Conservation (phyloP, 2,329 filamentous ascomycete species). For the Neofusicoccum umdonicola region DNA sequence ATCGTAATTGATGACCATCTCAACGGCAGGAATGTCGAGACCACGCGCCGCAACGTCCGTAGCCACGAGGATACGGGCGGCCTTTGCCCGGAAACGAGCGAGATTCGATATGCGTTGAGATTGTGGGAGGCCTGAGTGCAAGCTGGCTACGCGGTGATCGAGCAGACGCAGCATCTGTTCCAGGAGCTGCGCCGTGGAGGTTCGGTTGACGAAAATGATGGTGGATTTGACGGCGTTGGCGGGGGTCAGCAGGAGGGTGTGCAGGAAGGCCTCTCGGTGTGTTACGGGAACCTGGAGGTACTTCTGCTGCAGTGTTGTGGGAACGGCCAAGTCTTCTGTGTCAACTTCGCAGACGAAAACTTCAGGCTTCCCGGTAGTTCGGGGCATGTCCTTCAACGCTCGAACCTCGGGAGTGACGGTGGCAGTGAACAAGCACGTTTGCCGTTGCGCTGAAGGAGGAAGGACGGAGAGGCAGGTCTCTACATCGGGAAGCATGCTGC, state of each 20-base stretch:
- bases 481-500: conserved; percentile 92
- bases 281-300: conserved; percentile 88
- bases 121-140: conserved; percentile 86
- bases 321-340: conserved; percentile 69
- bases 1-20: conserved; percentile 90
- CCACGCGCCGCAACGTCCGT: conserved; percentile 94
- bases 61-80: conserved; percentile 85
- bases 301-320: conserved; percentile 75
- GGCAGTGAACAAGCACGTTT: conserved; percentile 93
- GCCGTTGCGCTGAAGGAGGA: conserved; percentile 73
- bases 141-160: conserved; percentile 82
- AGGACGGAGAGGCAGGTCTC: conserved; percentile 82
- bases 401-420: conserved; percentile 92
- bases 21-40: conserved; percentile 91
- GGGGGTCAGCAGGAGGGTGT: conserved; percentile 79
- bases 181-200: conserved; percentile 80
- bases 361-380: conserved; percentile 66
- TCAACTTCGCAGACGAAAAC: conserved; percentile 90
- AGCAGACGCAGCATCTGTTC: conserved; percentile 85
- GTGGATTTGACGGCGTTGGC: conserved; percentile 71
- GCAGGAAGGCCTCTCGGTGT: conserved; percentile 92
- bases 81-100: conserved; percentile 83
- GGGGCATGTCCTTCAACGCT: conserved; percentile 75
- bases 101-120: conserved; percentile 83
- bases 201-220: conserved; percentile 95